Base-by-base conservation (phyloP, 2,329 filamentous ascomycete genomes). In the Alternaria atra region DNA sequence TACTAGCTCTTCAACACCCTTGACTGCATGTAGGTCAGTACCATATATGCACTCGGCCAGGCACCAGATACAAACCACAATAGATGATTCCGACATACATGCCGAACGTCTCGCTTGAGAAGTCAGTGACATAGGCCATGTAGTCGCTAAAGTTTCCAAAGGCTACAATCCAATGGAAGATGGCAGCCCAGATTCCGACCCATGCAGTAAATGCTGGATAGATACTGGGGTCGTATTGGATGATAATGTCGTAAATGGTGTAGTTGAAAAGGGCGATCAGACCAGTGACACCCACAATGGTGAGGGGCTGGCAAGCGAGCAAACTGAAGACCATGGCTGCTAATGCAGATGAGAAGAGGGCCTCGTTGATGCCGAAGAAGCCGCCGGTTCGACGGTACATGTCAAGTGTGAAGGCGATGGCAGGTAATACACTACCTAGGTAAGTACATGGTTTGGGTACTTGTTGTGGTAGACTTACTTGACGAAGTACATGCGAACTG, bases 401-500 rank as follows among this genome's bases (percentile, higher is more conserved):
- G 69, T 88, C 86, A n/a, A 88, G 76, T 2, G 84, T 83, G 64
- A 86, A 88, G 2, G 86, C 86, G 4, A 88, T 78, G 0, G 86
- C 86, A 5, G 86, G 86, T 4, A 88, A 79, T 1, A 88, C 77
- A 61, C 84, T 81, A 30, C 7, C 1, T 13, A 15, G 6, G 39
- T 69, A 54, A 68, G 60, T 34, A 20, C n/a, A 3, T 29, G 12
- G 10, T 13, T 25, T 12, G 8, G n/a, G n/a, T n/a, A n/a, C n/a
- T n/a, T n/a, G n/a, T n/a, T n/a, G n/a, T 15, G 9, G 6, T 20
- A 23, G 12, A n/a, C 74, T 62, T 63, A 82, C 80, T 85, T 85
- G 67, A 87, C 84, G 74, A 87, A 87, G 73, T 87, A 87, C 77
- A 87, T 88, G 2, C 84, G 83, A 10, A 88, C 76, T 0, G 83